Percentiles rank a stretch among this genome's conserved stretches.
phyloP scores from a whole-genome alignment of 148 eudicot species.

The Arctostaphylos glauca region DNA sequence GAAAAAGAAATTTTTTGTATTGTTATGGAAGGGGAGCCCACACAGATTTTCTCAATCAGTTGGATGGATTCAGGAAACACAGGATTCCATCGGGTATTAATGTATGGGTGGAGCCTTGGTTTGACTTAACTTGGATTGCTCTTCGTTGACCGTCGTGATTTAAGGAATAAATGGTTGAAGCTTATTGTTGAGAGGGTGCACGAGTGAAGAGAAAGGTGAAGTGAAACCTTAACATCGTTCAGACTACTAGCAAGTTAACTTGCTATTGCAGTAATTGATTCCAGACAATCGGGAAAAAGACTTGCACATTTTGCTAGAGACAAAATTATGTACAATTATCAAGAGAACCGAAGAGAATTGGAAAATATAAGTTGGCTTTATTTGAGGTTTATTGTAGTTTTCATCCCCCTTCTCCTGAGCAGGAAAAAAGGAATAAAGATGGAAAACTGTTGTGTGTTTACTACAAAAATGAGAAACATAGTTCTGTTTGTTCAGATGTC shows the following conservation, averaged over 20 bases:
- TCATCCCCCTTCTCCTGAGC: background rate
- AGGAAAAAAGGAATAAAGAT: background rate
- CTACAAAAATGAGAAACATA: background rate
- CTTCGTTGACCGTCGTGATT: background rate
- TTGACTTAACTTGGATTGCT: background rate
- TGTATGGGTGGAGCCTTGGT: conserved; percentile 1
- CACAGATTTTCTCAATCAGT: too few relatives aligned
- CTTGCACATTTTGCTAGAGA: background rate
- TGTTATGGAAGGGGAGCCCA: too few relatives aligned
- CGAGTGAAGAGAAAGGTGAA: background rate
- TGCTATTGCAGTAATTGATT: background rate
- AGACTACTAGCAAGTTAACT: background rate
- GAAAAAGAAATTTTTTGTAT: background rate
- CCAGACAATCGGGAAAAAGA: background rate
- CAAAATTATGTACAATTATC: background rate
- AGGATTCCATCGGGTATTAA: background rate
- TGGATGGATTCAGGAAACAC: background rate
- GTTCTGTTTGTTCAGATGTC: background rate
- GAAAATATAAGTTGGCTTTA: background rate
- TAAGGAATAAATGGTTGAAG: background rate
- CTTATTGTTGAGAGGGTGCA: background rate
- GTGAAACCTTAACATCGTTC: background rate
- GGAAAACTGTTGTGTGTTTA: background rate
- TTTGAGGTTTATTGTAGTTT: background rate
- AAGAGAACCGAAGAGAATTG: background rate